Base-by-base conservation (phyloP, 345 rosid species). In the Odontarrhena argentea region DNA sequence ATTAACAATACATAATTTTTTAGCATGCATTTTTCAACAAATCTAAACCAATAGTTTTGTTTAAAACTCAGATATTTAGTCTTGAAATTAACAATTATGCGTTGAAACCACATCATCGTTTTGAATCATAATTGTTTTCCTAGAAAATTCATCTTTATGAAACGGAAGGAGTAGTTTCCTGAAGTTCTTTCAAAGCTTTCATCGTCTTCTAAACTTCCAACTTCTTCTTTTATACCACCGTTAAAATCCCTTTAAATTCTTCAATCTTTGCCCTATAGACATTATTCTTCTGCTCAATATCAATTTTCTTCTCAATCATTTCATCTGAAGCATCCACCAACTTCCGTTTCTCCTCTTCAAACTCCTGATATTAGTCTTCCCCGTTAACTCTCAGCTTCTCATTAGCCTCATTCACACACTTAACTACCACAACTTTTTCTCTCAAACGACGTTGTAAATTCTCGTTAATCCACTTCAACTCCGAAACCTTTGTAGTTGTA, bases 311-410 rank as follows among this genome's bases (percentile, higher is more conserved):
- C 78, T 83, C 81, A 5, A 74, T 82, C 12, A 84, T 82, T 80
- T 92, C 96, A 67, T 86, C 96, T 56, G 86, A 75, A 72, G 81
- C 84, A 43, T 68, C 67, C 24, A 77, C 13, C 77, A 92, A 35
- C 50, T 55, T 61, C 26, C 79, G 65, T 7, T 46, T 85, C 48
- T 85, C 92, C 67, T 85, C 87, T 63, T 89, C 85, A 68, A 67
- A 80, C 32, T 74, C 84, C 8, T 41, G 53, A 18, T 11, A 24
- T 76, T 76, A 82, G 60, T 67, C 81, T 54, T 82, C 77, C n/a
- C 60, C 63, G 7, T 79, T 81, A 73, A 65, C 79, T 68, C 86
- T 82, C 71, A 93, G 87, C 81, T 81, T 85, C 56, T 85, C 91
- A 41, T 90, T 86, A 25, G 79, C 80, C 40, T 83, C 83, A 49